Base-by-base conservation (phyloP, 176 grass and related monocot genomes). In the Aegilops tauschii region DNA sequence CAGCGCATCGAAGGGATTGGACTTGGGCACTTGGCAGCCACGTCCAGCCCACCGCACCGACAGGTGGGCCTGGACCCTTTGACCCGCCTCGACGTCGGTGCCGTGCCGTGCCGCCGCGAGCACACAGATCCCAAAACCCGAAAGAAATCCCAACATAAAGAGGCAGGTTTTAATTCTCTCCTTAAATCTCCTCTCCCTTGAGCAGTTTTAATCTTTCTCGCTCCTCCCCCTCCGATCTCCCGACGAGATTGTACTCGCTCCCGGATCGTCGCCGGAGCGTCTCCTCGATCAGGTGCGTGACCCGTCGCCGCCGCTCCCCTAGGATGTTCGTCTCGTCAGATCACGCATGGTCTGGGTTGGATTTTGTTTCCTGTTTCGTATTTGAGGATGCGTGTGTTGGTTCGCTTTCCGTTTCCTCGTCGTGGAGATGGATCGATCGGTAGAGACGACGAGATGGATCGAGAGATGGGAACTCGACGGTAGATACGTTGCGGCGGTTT, bases 21-120 rank as follows among this genome's bases (percentile, higher is more conserved):
- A 31, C 52, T 30, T 29, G 64, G 64, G 42, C 84, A 71, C 73
- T 52, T 83, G 84, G 72, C 74, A 42, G 29, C 62, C 78, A 78
- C 63, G 71, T 59, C 39, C 14, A 6, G 1, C 54, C 37, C 56
- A 25, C 54, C 8, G 37, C 69, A 40, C 82, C 30, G 89, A 80
- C 85, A 40, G 30, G 86, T 70, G 89, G 89, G 69, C 17, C 85
- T 76, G 39, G 71, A 5, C 85, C 61, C 81, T 79, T 83, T 79
- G 84, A 87, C 89, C 76, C 3, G 61, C 77, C 85, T 91, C 81
- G 85, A 91, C 86, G 85, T 88, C 90, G 77, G 86, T 77, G 63
- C 78, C 63, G 79, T 81, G 85, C 56, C 63, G 79, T 77, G 81
- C 59, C 42, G 66, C 89, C 56, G 76, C 66, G 75, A 87, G 59